Percentiles rank a stretch among this genome's conserved stretches.
These are phyloP conservation scores for Skeletonema tropicum DNA, from an alignment of 108 stramenopile genomes.

Conservation along the genomic window DNA sequence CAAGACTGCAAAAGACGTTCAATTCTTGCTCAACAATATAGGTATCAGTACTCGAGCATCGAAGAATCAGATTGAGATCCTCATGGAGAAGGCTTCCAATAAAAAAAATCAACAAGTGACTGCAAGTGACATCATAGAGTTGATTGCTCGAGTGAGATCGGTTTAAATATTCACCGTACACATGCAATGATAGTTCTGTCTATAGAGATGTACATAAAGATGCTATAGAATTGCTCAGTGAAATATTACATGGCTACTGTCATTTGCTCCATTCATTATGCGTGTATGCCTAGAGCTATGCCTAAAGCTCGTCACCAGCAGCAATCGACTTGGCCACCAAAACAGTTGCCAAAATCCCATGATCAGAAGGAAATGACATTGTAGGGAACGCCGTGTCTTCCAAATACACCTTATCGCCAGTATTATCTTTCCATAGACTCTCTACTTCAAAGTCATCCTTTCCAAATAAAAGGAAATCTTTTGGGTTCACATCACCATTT, in stretches of 20 bases:
- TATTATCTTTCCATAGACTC: slow-evolving; percentile 83
- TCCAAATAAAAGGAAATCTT: slow-evolving; percentile 87
- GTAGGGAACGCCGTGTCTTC: slow-evolving; percentile 90
- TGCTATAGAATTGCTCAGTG: no score
- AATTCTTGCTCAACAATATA: slow-evolving; percentile 7
- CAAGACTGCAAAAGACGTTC: slow-evolving; percentile 6
- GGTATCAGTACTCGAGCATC: background rate
- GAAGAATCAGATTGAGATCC: background rate
- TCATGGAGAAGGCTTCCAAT: background rate
- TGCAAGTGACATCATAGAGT: background rate
- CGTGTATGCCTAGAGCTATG: background rate
- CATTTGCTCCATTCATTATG: background rate
- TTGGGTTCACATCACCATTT: slow-evolving; percentile 85
- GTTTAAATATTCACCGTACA: background rate
- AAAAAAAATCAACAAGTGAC: background rate
- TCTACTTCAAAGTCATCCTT: slow-evolving; percentile 62
- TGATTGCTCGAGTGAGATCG: slow-evolving; percentile 6
- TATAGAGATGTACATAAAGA: background rate
- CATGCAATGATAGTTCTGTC: background rate
- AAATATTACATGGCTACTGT: no score
- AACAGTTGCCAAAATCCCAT: slow-evolving; percentile 77
- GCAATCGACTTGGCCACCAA: slow-evolving; percentile 42
- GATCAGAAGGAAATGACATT: slow-evolving; percentile 85
- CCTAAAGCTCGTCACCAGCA: background rate
- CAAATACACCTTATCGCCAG: slow-evolving; percentile 65